Percentiles rank a stretch among this genome's conserved stretches.
Evolutionary conservation across 1,284 basidiomycete species (phyloP).

Genomic region (Irpex rosettiformis): DNA sequence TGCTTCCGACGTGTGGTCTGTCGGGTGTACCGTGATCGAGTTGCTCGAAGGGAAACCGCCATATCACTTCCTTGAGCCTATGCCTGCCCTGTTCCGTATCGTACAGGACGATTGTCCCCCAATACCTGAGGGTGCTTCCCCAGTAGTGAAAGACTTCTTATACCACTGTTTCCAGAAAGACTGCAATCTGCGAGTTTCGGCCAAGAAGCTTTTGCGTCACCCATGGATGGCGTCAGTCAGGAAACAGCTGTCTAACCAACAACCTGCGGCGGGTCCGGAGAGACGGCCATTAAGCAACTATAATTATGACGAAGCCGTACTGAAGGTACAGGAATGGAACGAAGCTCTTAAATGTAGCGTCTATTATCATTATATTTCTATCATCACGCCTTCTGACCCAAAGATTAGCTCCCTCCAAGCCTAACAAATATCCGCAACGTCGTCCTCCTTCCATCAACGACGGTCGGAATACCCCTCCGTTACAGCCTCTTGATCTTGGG

Average conservation of each 20-base stretch:
- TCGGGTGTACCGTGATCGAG: constrained; percentile 91
- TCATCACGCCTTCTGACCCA: background rate
- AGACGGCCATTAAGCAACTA: constrained; percentile 67
- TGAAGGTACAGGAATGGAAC: constrained; percentile 98
- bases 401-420: constrained; percentile 35
- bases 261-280: constrained; percentile 36
- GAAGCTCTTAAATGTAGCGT: constrained; percentile 89
- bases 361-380: constrained; percentile 12
- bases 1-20: constrained; percentile 93
- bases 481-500: constrained; percentile 30
- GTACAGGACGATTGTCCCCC: constrained; percentile 97
- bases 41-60: constrained; percentile 94
- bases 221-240: constrained; percentile 93
- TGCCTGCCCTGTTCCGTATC: constrained; percentile 97
- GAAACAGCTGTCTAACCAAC: constrained; percentile 58
- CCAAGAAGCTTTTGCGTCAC: constrained; percentile 89
- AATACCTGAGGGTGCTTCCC: constrained; percentile 91
- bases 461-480: constrained; percentile 29
- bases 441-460: constrained; percentile 32
- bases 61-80: constrained; percentile 93
- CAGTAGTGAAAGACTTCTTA: constrained; percentile 94
- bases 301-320: constrained; percentile 91
- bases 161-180: constrained; percentile 99
- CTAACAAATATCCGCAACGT: constrained; percentile 55
- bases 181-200: constrained; percentile 88